Evolutionary conservation across 306 rosid genomes (phyloP).

Genomic region (Boehmeria nivea): DNA sequence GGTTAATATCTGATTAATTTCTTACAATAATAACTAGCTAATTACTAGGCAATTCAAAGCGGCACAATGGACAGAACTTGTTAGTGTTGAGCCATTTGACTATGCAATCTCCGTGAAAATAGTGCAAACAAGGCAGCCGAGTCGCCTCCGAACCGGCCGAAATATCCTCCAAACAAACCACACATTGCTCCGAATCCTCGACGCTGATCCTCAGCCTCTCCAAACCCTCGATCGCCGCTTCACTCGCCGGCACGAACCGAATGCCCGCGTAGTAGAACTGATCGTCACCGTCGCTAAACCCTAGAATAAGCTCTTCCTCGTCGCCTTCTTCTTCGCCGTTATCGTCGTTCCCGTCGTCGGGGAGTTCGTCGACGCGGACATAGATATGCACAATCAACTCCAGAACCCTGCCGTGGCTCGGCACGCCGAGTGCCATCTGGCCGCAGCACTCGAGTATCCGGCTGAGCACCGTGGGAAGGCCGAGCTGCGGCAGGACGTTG

Average conservation of each 20-base stretch:
- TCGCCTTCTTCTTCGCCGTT: conserved; percentile 9
- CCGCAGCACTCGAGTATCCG: too few relatives aligned
- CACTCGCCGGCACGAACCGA: conserved; percentile 10
- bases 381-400: too few relatives aligned
- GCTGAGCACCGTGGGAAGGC: too few relatives aligned
- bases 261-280: neutral
- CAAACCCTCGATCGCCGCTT: neutral
- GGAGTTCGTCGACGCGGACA: too few relatives aligned
- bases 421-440: too few relatives aligned
- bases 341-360: too few relatives aligned
- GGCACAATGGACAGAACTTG: conserved; percentile 10
- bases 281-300: neutral
- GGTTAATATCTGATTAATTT: too few relatives aligned
- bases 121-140: conserved; percentile 12
- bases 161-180: conserved; percentile 4
- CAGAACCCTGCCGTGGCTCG: too few relatives aligned
- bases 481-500: too few relatives aligned
- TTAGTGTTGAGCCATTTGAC: neutral
- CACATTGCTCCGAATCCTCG: neutral
- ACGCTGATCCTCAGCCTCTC: neutral
- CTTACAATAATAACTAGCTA: too few relatives aligned
- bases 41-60: neutral
- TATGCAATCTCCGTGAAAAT: conserved; percentile 15
- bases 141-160: neutral
- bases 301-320: neutral